These are phyloP conservation scores for Fusarium neocosmosporiellum DNA, from an alignment of 2,329 filamentous ascomycete species.

Conservation along the genomic window DNA sequence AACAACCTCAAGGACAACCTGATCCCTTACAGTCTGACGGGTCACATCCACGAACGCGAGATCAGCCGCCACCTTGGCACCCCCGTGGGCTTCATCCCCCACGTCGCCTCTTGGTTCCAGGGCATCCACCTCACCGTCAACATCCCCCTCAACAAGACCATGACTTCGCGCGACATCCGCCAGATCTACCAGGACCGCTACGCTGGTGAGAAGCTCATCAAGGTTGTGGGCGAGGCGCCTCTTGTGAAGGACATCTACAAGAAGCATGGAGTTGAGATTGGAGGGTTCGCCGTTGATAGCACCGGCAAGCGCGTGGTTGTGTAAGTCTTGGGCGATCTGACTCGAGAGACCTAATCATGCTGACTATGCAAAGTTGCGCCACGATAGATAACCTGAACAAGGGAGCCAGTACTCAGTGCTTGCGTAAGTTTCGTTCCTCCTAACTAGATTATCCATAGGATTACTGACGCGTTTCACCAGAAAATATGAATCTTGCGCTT, in stretches of 20 bases:
- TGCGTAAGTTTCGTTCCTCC: slow-evolving; percentile 50
- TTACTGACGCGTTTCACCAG: slow-evolving; percentile 51
- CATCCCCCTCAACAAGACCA: slow-evolving; percentile 85
- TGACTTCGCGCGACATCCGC: slow-evolving; percentile 91
- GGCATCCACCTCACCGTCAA: slow-evolving; percentile 93
- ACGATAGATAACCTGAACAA: slow-evolving; percentile 3
- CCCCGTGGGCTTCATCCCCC: slow-evolving; percentile 86
- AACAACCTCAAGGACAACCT: slow-evolving; percentile 86
- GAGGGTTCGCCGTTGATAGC: slow-evolving; percentile 89
- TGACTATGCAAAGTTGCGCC: neutral
- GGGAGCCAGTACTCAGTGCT: neutral
- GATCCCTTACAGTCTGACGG: slow-evolving; percentile 77
- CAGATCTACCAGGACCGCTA: slow-evolving; percentile 97
- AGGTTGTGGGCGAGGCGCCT: slow-evolving; percentile 89
- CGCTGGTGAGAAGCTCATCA: slow-evolving; percentile 94
- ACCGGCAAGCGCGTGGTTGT: slow-evolving; percentile 93
- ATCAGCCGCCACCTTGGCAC: slow-evolving; percentile 82
- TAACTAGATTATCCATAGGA: slow-evolving; percentile 57
- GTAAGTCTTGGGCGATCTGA: slow-evolving; percentile 7
- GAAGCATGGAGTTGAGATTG: slow-evolving; percentile 47
- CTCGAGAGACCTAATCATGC: neutral
- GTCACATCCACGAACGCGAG: slow-evolving; percentile 95
- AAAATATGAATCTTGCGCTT: slow-evolving; percentile 95
- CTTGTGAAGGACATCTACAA: neutral
- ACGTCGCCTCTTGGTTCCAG: slow-evolving; percentile 97